Base-by-base conservation (phyloP, 1,139 yeast species). In the Magnusiomyces tetraspermus region DNA sequence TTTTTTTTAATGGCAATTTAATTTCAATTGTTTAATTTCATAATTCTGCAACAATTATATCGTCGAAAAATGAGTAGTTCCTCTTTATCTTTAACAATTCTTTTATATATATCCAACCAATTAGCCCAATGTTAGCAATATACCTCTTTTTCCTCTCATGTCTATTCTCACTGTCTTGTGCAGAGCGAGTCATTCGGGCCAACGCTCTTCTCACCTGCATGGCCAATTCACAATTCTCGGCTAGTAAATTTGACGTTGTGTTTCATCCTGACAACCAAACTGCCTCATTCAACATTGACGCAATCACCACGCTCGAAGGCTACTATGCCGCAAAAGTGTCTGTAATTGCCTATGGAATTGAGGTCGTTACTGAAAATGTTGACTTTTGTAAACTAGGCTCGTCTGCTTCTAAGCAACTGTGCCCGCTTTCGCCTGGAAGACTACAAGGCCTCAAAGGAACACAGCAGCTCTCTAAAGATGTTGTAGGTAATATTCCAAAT, bases 361-460 rank as follows among this genome's bases (percentile, higher is more conserved):
- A 77, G 50, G 77, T 83, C n/a, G 67, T 87, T 54, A 71, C 76
- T 51, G 74, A 74, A 60, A 71, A 76, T 30, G 63, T 90, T 50
- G 71, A 82, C 51, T 77, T 89, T 49, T 92, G 98, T 73, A 48
- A 48, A 21, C 31, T 53, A 19, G 33, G 40, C 6, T 28, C 33
- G 6, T 8, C 37, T 44, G n/a, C n/a, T 6, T 37, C 51, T 36
- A 76, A 80, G 58, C 41, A 52, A 31, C 66, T 83, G 45, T 94
- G 98, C 73, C 98, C 98, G 5, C 75, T 92, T 58, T 68, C 82
- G 30, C 79, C 96, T 3, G 97, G 97, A 44, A 90, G 90, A 69
- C 79, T 92, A 62, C 94, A 86, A 59, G 76, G 89, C 50, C 66
- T 71, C 44, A 36, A 49, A 2, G 69, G 76, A 36, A 78, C 82